Base-by-base conservation (phyloP, 163 green algal species). In the Coccomyxa subellipsoidea region DNA sequence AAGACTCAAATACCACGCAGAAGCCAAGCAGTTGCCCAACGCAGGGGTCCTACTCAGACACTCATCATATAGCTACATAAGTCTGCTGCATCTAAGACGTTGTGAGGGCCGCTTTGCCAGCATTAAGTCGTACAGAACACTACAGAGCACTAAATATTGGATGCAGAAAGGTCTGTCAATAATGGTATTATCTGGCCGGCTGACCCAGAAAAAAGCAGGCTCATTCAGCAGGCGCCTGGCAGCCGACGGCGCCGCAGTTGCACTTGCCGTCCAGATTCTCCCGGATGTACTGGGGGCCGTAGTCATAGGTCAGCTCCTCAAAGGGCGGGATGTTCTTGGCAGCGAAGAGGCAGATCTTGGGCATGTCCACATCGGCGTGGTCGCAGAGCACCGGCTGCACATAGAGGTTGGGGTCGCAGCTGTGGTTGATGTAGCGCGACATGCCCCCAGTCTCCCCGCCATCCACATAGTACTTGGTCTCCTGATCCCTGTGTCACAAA, bases 371-470 rank as follows among this genome's bases (percentile, higher is more conserved):
- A 76, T 93, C 87, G 10, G 85, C 83, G 81, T 93, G 89, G 10
- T 72, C 71, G 2, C n/a, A 32, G 54, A 90, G 77, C 72, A 93
- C 53, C 37, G 70, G 81, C 85, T 90, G 82, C 47, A 73, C 66
- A 36, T 32, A 32, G 6, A 36, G 66, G 29, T 73, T 73, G 5
- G 66, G n/a, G 66, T 89, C 78, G 81, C 90, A 93, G 59, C 71
- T 86, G 85, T 94, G 90, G 84, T 94, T 94, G 76, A 94, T 84
- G 78, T 91, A 94, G 35, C 90, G 87, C 0, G 71, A 85, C 8
- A 90, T 79, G 79, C 76, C 78, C 38, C 88, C 88, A 31, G 76
- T 53, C 15, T 82, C 70, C 38, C 80, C 82, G 69, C 83, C 81
- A 80, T 88, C 83, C 71, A 91, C 7, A n/a, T 80, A 69, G n/a